A percentile compares a stretch with the other conserved stretches of the same genome.
These are phyloP conservation scores for Ogataea dorogensis DNA, from an alignment of 805 yeast species.

Conservation along the genomic window DNA sequence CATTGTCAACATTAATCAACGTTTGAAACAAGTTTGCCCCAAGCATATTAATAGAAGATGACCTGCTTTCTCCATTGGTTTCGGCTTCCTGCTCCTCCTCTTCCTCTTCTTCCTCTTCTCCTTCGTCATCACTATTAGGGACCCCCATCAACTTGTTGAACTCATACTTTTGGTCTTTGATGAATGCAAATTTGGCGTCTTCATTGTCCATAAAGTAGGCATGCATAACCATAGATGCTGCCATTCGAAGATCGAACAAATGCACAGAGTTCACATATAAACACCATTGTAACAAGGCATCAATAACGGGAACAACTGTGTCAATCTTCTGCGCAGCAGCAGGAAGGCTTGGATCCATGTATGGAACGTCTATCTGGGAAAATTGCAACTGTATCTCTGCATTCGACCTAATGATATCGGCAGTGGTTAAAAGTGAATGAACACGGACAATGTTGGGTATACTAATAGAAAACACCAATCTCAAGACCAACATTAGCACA, in stretches of 20 bases:
- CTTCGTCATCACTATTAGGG: conserved; percentile 18
- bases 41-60: conserved; percentile 33
- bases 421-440: conserved; percentile 67
- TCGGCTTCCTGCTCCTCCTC: not conserved
- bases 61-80: conserved; percentile 5
- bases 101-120: conserved; percentile 4
- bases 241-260: conserved; percentile 75
- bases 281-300: conserved; percentile 81
- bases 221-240: conserved; percentile 62
- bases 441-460: conserved; percentile 69
- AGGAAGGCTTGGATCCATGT: conserved; percentile 63
- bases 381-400: conserved; percentile 65
- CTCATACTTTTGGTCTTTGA: conserved; percentile 60
- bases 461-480: conserved; percentile 64
- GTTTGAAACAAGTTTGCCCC: conserved; percentile 65
- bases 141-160: conserved; percentile 35
- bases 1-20: conserved; percentile 74
- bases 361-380: conserved; percentile 87
- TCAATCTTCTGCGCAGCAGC: conserved; percentile 31
- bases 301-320: conserved; percentile 60
- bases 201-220: conserved; percentile 66
- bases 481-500: conserved; percentile 61
- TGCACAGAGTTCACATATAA: conserved; percentile 78
- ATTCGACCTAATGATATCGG: conserved; percentile 72
- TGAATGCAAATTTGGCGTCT: conserved; percentile 58